Conservation (phyloP, 352 stramenopile genomes). For the Phytophthora pseudosyringae region DNA sequence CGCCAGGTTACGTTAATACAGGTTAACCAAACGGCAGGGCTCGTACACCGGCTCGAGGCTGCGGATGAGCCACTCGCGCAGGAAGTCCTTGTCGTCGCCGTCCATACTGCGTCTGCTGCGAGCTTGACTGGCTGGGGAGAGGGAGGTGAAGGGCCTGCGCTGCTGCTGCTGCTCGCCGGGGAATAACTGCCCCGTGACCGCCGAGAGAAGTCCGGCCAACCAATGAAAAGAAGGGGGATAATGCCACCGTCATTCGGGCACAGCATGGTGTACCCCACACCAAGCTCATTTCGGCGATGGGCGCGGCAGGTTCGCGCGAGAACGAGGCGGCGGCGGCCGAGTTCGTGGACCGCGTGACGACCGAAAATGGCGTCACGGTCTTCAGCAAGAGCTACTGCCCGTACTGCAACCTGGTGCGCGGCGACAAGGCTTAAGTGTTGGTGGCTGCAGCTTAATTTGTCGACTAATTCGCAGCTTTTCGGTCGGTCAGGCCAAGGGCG, state of each 20-base stretch:
- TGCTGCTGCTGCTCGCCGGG: slow-evolving; percentile 1
- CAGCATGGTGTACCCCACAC: slow-evolving; percentile 14
- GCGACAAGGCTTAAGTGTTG: neutral
- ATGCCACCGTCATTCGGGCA: neutral
- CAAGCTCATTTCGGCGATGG: slow-evolving; percentile 32
- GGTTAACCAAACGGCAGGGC: too few relatives aligned
- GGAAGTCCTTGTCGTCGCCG: slow-evolving; percentile 74
- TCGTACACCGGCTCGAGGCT: slow-evolving; percentile 83
- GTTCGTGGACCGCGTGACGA: slow-evolving; percentile 62
- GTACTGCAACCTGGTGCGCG: slow-evolving; percentile 84
- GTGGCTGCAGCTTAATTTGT: neutral
- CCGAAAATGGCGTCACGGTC: slow-evolving; percentile 60
- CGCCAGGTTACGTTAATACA: too few relatives aligned
- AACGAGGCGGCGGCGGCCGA: slow-evolving; percentile 58
- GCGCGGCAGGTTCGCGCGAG: slow-evolving; percentile 47
- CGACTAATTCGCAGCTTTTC: slow-evolving; percentile 6
- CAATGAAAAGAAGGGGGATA: slow-evolving; percentile 26
- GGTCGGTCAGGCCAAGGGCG: slow-evolving; percentile 77
- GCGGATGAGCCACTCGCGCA: slow-evolving; percentile 88
- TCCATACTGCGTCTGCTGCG: slow-evolving; percentile 54
- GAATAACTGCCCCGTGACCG: slow-evolving; percentile 26
- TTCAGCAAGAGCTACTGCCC: slow-evolving; percentile 96
- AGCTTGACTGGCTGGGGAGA: slow-evolving; percentile 6
- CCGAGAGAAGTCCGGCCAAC: slow-evolving; percentile 32
- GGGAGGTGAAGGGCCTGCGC: slow-evolving; percentile 2